Evolutionary conservation across 345 rosid species (phyloP), one percentile per base, ranked within the genome.

Genomic region (Dimocarpus longan): DNA sequence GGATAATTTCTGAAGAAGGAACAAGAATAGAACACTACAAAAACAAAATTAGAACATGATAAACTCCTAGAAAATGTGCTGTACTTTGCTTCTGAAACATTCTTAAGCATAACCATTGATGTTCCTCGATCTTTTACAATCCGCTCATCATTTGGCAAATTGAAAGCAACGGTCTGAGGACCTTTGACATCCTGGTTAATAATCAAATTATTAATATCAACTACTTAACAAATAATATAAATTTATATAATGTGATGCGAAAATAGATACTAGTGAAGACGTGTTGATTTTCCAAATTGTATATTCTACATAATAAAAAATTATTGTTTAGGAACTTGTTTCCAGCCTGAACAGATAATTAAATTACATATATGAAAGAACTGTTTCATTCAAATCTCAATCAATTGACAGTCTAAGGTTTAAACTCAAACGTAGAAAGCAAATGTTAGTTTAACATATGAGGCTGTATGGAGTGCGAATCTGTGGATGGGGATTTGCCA

Each of bases 131-230:
- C 98, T 80, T 92, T 92, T 39, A 93, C 98, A 52, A 89, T 91
- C 54, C 87, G 93, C 85, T 95, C 98, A 84, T 95, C 99, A 71
- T 95, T 95, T 75, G 99, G 99, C 71, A 95, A 86, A 80, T 93
- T 95, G 83, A 88, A 95, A 83, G 99, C 99, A 88, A 92, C 95
- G 68, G 95, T 93, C 80, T 93, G 99, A 78, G 99, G 98, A 73
- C 99, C 99, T 73, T 82, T 93, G 67, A 95, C 97, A 89, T 93
- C 99, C 98, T 95, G 90, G 56, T 70, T 64, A 13, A 77, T 81
- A 79, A 67, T 54, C 66, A 62, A 77, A 82, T 46, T 66, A 67
- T 78, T 67, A 82, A 80, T 57, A 60, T 52, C 18, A 65, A 22
- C 40, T 43, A 59, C 64, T 64, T 28, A 73, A 43, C 44, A 52